A percentile compares a stretch with the other conserved stretches of the same genome.
Evolutionary conservation across 352 stramenopile species (phyloP).

Genomic region (Pythium periplocum): DNA sequence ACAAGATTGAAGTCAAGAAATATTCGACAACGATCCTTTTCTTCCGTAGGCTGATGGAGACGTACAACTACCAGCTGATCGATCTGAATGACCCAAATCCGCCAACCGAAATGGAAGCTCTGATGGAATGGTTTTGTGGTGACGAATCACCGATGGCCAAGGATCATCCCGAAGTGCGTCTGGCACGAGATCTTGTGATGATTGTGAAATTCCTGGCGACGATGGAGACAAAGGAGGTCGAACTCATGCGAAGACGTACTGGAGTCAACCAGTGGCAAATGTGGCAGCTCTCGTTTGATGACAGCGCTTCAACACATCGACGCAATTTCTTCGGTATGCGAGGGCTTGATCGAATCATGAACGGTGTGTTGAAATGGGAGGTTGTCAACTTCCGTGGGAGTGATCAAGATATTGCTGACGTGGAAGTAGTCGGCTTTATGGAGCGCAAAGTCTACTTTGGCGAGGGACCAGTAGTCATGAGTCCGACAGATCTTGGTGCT

Average conservation of each 20-base stretch:
- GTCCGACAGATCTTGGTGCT: constrained; percentile 56
- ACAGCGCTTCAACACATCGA: constrained; percentile 60
- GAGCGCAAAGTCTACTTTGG: constrained; percentile 86
- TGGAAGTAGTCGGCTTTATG: constrained; percentile 86
- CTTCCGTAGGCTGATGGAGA: constrained; percentile 82
- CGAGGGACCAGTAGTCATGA: constrained; percentile 79
- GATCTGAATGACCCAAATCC: constrained; percentile 72
- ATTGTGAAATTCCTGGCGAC: constrained; percentile 86
- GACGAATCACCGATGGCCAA: constrained; percentile 70
- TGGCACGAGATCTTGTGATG: constrained; percentile 78
- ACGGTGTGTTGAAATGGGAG: constrained; percentile 76
- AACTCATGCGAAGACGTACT: constrained; percentile 74
- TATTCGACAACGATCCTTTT: constrained; percentile 87
- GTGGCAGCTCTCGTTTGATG: constrained; percentile 89
- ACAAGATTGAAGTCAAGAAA: constrained; percentile 87
- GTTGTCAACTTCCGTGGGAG: constrained; percentile 83
- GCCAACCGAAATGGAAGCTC: constrained; percentile 86
- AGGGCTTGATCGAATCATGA: constrained; percentile 56
- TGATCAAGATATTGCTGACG: constrained; percentile 86
- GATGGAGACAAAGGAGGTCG: constrained; percentile 89
- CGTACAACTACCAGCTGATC: constrained; percentile 81
- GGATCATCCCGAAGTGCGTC: constrained; percentile 74
- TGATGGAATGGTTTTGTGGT: constrained; percentile 88
- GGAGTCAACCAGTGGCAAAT: constrained; percentile 77
- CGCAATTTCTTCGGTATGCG: constrained; percentile 78